Base-by-base conservation (phyloP, 2,329 filamentous ascomycete genomes). In the Xylaria sp. region DNA sequence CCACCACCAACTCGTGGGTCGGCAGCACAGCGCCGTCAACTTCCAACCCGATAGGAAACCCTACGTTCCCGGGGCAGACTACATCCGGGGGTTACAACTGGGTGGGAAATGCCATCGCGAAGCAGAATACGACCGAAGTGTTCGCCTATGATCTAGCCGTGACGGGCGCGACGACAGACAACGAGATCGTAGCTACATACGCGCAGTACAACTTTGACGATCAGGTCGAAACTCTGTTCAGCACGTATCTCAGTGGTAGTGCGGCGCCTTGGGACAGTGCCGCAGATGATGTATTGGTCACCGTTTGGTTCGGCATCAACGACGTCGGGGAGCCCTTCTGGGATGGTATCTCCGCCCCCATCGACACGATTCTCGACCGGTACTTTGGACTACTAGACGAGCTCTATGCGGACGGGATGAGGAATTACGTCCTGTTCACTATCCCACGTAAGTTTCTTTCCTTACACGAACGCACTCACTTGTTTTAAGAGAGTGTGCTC, bases 21-120 rank as follows among this genome's bases (percentile, higher is more conserved):
- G 79, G 76, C 40, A 79, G 80, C 25, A 77, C 79, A 0, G 83
- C 87, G 57, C 85, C 87, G 4, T 83, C 79, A 21, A 63, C 78
- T 5, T 76, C 79, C 0, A 87, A 88, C 70, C 85, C 87, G 1
- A 80, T 89, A 65, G 87, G 87, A 5, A 89, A 89, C 74, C 86
- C 87, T 2, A 57, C 78, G 8, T 84, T 83, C 66, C 82, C 81
- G 1, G 77, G 81, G 5, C 76, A 75, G 47, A 82, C 82, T 23
- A 79, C 79, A 9, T 74, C 76, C 5, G 79, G 79, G 10, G 82
- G 82, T 1, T 65, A 76, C 51, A 83, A 83, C 69, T 83, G 81
- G 81, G 76, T 83, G 18, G 82, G 79, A 32, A 78, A 80, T 44
- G 74, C 82, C 5, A 79, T 79, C 2, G 79, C 78, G 2, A 69